Conservation (phyloP, 2,329 filamentous ascomycete species). For the Hymenoscyphus infarciens region DNA sequence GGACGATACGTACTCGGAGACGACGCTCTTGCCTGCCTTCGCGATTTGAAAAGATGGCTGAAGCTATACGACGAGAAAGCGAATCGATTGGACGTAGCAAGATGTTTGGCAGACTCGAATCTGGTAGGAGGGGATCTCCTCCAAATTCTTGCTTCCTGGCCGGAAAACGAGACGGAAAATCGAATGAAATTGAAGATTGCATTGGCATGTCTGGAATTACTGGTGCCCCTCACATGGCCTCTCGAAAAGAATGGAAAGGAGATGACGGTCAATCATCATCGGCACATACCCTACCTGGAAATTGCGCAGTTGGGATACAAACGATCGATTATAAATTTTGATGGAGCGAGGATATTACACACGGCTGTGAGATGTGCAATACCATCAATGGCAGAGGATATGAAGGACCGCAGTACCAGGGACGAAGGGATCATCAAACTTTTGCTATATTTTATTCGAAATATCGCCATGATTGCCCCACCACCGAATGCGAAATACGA, state of each 20-base stretch:
- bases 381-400: slow-evolving; percentile 77
- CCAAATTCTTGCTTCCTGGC: slow-evolving; percentile 82
- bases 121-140: slow-evolving; percentile 86
- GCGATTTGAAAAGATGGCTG: slow-evolving; percentile 93
- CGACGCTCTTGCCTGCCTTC: slow-evolving; percentile 85
- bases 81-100: slow-evolving; percentile 90
- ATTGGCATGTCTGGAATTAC: slow-evolving; percentile 81
- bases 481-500: slow-evolving; percentile 70
- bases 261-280: slow-evolving; percentile 89
- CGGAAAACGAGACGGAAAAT: slow-evolving; percentile 67
- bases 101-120: slow-evolving; percentile 88
- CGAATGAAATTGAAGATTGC: slow-evolving; percentile 75
- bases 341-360: slow-evolving; percentile 71
- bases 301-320: slow-evolving; percentile 89
- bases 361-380: slow-evolving; percentile 77
- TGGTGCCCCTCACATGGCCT: slow-evolving; percentile 93
- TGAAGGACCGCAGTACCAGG: slow-evolving; percentile 69
- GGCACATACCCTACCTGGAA: slow-evolving; percentile 85
- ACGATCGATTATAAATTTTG: slow-evolving; percentile 78
- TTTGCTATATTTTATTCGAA: slow-evolving; percentile 82
- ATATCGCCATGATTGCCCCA: slow-evolving; percentile 79
- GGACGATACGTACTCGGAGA: slow-evolving; percentile 87
- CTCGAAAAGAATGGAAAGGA: slow-evolving; percentile 73
- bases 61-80: slow-evolving; percentile 90
- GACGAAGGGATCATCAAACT: slow-evolving; percentile 94